Base-by-base conservation (phyloP, 495 filamentous ascomycete species). In the Sphaerosporella brunnea region DNA sequence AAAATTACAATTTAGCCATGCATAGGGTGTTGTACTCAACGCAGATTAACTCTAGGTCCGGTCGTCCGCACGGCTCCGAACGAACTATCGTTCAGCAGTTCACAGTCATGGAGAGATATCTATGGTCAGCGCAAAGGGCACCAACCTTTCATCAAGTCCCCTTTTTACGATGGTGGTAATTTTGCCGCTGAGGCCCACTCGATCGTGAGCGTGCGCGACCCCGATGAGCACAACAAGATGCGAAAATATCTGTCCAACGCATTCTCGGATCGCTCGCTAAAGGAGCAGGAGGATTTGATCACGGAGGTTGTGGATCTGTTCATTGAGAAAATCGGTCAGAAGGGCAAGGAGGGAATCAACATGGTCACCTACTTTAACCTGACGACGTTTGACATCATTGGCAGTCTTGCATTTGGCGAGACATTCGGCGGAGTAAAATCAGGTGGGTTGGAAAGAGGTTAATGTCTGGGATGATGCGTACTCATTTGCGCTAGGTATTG, bases 51-150 rank as follows among this genome's bases (percentile, higher is more conserved):
- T n/a, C n/a, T n/a, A n/a, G 67, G 66, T 19, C 43, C 56, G 1
- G 51, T 66, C 4, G 59, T 69, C 7, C 65, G 67, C 0, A 43
- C 64, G 23, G 60, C 55, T 7, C 66, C 65, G 1, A 44, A 57
- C 21, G 55, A 63, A 19, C 52, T 69, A 0, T 69, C 68, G 3
- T 79, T 75, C 62, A 69, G 62, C 45, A 63, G 67, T 1, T 62
- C 70, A 2, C 61, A 60, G 11, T 74, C 77, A 0, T 75, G 69
- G 64, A 66, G 68, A 18, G 72, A 76, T 48, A 75, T 82, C 46
- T 75, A 82, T 55, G 75, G 77, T 13, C 74, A 53, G 30, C 25
- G 20, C 4, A 19, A 44, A 0, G 34, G 37, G 4, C 41, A 35
- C 2, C 8, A 49, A 20, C 26, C 49, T 0, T 64, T 60, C 32